Evolutionary conservation across 192 early-diverging fungal genomes (phyloP).

Genomic region (Mortierella hygrophila): DNA sequence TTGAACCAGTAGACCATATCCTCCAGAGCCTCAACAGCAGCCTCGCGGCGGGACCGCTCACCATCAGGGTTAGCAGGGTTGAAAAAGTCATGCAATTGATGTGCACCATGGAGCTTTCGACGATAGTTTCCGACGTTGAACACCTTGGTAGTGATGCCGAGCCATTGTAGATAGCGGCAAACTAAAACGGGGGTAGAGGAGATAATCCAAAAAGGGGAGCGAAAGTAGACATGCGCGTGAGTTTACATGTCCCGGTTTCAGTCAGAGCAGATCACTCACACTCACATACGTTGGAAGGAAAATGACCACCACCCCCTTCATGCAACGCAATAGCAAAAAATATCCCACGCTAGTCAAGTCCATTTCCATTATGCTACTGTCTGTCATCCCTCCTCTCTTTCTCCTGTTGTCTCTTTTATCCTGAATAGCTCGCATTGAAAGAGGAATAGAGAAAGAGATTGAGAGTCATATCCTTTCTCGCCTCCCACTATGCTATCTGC

Average conservation of each 20-base stretch:
- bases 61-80: constrained; percentile 85
- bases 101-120: constrained; percentile 88
- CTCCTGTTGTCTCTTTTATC: background rate
- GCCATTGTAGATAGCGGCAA: constrained; percentile 95
- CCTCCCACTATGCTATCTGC: background rate
- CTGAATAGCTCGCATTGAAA: background rate
- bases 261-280: background rate
- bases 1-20: constrained; percentile 97
- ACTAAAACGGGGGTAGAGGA: constrained; percentile 60
- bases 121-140: constrained; percentile 99
- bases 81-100: constrained; percentile 89
- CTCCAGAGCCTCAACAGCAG: constrained; percentile 85
- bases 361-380: background rate
- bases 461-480: background rate
- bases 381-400: background rate
- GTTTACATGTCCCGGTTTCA: constrained; percentile 5
- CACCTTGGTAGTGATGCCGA: constrained; percentile 92
- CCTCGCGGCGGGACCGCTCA: constrained; percentile 79
- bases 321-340: background rate
- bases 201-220: background rate
- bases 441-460: background rate
- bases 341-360: background rate
- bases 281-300: too few species aligned
- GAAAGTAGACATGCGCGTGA: constrained; percentile 3
- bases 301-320: background rate